These are phyloP conservation scores for Rhizopus arrhizus DNA, from an alignment of 371 early-diverging fungal genomes.

Conservation along the genomic window DNA sequence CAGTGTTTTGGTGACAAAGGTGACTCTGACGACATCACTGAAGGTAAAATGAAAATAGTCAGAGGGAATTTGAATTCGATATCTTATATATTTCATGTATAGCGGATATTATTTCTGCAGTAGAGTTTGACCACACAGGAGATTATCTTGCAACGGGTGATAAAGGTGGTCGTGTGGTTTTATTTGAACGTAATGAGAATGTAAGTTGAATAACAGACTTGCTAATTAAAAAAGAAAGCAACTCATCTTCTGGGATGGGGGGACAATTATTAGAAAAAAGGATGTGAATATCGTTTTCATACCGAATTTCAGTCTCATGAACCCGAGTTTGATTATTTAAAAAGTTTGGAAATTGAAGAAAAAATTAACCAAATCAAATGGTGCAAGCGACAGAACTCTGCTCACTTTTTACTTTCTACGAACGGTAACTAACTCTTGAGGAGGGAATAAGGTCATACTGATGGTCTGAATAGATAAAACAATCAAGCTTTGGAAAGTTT, in stretches of 20 bases:
- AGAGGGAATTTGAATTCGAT: not conserved
- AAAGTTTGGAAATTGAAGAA: constrained; percentile 98
- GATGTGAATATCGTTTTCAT: constrained; percentile 15
- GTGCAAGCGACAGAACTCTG: constrained; percentile 91
- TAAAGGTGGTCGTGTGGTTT: constrained; percentile 92
- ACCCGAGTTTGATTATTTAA: constrained; percentile 98
- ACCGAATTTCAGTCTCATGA: constrained; percentile 99
- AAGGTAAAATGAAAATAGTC: constrained; percentile 69
- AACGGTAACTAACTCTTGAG: constrained; percentile 70
- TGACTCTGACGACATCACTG: constrained; percentile 95
- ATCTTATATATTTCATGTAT: constrained; percentile 14
- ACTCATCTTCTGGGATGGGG: constrained; percentile 16
- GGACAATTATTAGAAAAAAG: constrained; percentile 68
- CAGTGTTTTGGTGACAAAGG: constrained; percentile 99
- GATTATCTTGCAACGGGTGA: constrained; percentile 96
- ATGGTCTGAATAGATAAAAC: constrained; percentile 80
- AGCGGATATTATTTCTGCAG: constrained; percentile 97
- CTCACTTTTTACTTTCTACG: constrained; percentile 94
- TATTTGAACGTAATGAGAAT: constrained; percentile 91
- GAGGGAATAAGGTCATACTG: not conserved
- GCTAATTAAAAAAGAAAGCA: not conserved
- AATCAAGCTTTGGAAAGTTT: constrained; percentile 98
- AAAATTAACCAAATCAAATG: constrained; percentile 98
- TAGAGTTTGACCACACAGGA: constrained; percentile 94
- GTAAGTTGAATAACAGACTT: constrained; percentile 56